Evolutionary conservation across 441 rosid species (phyloP), one percentile per base, ranked within the genome.

Genomic region (Brassica balearica): DNA sequence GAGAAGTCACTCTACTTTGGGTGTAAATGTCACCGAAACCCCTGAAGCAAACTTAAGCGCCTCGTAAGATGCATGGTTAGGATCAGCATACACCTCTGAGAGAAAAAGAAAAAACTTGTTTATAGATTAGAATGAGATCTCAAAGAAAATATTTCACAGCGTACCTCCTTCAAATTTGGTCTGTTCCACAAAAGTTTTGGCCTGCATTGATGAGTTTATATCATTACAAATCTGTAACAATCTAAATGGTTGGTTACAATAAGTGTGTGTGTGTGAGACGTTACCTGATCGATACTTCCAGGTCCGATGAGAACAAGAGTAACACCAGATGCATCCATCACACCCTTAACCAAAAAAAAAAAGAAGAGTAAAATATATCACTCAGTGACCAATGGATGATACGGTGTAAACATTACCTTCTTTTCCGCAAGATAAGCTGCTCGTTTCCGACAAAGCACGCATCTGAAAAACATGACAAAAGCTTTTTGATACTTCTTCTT

Each of bases 61-160:
- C 72, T 92, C 91, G 5, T 93, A 95, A 2, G 97, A 87, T 70
- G 90, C 84, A 8, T 93, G 96, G 78, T 72, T 87, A 46, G 97
- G 97, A 88, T 95, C 99, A 46, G 98, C 98, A 82, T 95, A 95
- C n/a, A 95, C 97, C 88, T 92, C 99, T 93, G 90, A 69, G 70
- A 77, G 15, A 67, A 12, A 46, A 15, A n/a, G 53, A 43, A 2
- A 15, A 17, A 15, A 15, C 67, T 61, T 68, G 15, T 55, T 20
- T n/a, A 2, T 32, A 34, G 20, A 75, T 36, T 74, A 46, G 65
- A 65, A 27, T 55, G 34, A 64, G 34, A 64, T 48, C 60, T 15
- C 80, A 65, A 23, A 51, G 43, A 64, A 77, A 76, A 25, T 68
- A 43, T 0, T 3, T 0, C 27, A 25, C 27, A 3, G 32, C 79